Percentiles rank a stretch among this genome's conserved stretches.
These are phyloP conservation scores for Pythium periplocum DNA, from an alignment of 352 stramenopile species.

Conservation along the genomic window DNA sequence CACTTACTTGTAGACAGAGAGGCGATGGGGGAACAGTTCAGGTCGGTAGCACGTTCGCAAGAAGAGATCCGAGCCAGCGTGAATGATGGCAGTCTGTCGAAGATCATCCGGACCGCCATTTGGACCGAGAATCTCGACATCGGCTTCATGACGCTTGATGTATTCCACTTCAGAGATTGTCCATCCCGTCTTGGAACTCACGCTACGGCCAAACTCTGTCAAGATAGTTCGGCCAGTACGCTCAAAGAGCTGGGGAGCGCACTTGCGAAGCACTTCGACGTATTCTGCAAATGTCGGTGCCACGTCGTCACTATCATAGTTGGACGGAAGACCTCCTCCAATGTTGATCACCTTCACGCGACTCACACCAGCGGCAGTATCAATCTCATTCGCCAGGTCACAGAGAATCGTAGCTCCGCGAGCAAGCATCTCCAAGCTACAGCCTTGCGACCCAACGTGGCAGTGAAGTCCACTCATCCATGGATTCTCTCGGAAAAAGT, in stretches of 20 bases:
- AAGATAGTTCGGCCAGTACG: constrained; percentile 72
- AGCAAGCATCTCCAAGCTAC: constrained; percentile 83
- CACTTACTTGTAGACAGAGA: constrained; percentile 81
- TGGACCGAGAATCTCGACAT: constrained; percentile 10
- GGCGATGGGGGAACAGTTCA: constrained; percentile 68
- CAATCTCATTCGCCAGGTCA: constrained; percentile 82
- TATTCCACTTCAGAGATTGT: constrained; percentile 89
- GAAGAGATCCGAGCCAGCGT: constrained; percentile 89
- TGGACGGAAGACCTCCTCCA: constrained; percentile 86
- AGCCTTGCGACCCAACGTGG: constrained; percentile 84
- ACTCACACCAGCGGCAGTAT: constrained; percentile 58
- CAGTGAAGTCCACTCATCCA: constrained; percentile 89
- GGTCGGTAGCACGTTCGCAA: constrained; percentile 84
- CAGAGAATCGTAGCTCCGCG: constrained; percentile 60
- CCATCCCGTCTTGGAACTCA: constrained; percentile 85
- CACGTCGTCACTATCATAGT: constrained; percentile 77
- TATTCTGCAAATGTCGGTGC: constrained; percentile 82
- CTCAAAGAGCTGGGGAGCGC: constrained; percentile 81
- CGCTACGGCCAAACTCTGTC: constrained; percentile 88
- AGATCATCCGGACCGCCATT: constrained; percentile 19
- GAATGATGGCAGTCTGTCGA: constrained; percentile 76
- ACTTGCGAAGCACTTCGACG: constrained; percentile 55
- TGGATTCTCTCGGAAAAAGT: constrained; percentile 71
- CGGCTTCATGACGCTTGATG: constrained; percentile 64
- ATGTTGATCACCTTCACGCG: constrained; percentile 88